Base-by-base conservation (phyloP, 2,329 filamentous ascomycete species). In the Arthroderma sp. region DNA sequence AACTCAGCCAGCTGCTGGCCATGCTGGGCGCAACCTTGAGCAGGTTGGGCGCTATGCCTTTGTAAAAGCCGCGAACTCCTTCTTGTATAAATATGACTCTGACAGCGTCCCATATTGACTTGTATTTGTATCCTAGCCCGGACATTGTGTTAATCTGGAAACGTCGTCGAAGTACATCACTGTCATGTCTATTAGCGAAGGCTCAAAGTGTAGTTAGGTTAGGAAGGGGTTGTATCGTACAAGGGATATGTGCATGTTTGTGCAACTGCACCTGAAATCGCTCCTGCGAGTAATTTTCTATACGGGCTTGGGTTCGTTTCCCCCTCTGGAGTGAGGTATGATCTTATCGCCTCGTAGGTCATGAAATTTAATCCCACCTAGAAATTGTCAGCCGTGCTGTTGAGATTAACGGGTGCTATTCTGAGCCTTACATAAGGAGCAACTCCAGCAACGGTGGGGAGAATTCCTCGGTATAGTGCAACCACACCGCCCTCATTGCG, bases 121-220 rank as follows among this genome's bases (percentile, higher is more conserved):
- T 87, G 69, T 98, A 98, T 61, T 89, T 79, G 66, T 95, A 96
- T 42, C 91, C 91, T 80, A 98, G 89, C 42, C 91, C 91, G 40
- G 84, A 86, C 91, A 98, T 98, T 44, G 91, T 95, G 66, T 98
- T 98, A 68, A 98, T 91, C 61, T 98, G 91, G 63, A 98, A 98
- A 42, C 91, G 78, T 48, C 91, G 80, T 30, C 91, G 84, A 44
- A 98, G 73, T 2, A 98, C 89, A 60, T 94, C 88, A 61, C 85
- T 91, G 49, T 29, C 15, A 22, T 22, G 15, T 2, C 15, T 22
- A 22, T 22, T 28, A 10, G 27, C n/a, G 27, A 27, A 3, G 8
- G 7, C 10, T 11, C 8, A 34, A 9, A 34, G 9, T 34, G 32
- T 11, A 11, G 3, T 34, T 34, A 34, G 32, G 2, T 34, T 11